These are phyloP conservation scores for Lepiota brunneoincarnata DNA, from an alignment of 768 basidiomycete species.

Conservation along the genomic window DNA sequence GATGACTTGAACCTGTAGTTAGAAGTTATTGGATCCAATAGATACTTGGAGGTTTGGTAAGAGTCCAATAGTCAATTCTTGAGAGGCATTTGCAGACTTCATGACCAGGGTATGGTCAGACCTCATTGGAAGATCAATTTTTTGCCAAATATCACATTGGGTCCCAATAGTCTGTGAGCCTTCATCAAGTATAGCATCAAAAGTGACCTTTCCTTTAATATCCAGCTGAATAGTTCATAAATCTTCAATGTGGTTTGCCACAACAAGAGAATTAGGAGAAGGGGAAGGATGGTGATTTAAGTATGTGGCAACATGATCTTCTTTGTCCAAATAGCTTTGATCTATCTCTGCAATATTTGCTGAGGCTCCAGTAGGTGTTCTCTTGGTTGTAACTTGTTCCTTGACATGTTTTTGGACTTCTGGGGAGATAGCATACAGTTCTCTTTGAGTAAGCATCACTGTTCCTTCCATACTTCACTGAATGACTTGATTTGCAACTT, in stretches of 20 bases:
- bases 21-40: constrained; percentile 15
- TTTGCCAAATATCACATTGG: constrained; percentile 16
- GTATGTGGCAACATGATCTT: no score
- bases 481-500: not conserved
- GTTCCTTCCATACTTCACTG: constrained; percentile 9
- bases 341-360: no score
- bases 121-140: constrained; percentile 6
- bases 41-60: constrained; percentile 13
- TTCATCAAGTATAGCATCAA: constrained; percentile 16
- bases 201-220: constrained; percentile 1
- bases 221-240: constrained; percentile 10
- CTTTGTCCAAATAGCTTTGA: no score
- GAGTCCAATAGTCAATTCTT: constrained; percentile 14
- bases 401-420: constrained; percentile 13
- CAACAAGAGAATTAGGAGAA: not conserved
- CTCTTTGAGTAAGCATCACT: constrained; percentile 12
- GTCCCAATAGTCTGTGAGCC: constrained; percentile 13
- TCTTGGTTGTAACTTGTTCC: constrained; percentile 13
- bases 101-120: constrained; percentile 17
- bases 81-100: constrained; percentile 17
- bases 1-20: constrained; percentile 20
- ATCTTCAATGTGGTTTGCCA: constrained; percentile 12
- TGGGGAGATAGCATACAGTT: constrained; percentile 14
- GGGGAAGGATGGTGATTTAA: not conserved
- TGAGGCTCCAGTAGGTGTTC: not conserved